Evolutionary conservation across 73 alveolate genomes (phyloP).

Genomic region (Effrenium voratum): DNA sequence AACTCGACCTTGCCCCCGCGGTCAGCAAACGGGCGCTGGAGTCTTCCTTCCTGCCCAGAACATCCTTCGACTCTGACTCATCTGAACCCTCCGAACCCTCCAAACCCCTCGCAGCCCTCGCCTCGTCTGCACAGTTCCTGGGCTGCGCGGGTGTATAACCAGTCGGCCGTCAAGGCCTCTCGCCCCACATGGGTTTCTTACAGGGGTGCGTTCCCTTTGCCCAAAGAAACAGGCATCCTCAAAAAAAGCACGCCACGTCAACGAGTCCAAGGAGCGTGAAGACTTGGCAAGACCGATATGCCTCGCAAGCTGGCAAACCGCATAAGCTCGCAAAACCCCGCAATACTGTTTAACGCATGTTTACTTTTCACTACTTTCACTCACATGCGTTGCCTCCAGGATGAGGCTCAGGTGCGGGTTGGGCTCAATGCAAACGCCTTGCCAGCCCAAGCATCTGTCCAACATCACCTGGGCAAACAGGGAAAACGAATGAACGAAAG

Average conservation of each 20-base stretch:
- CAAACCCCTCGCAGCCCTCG: too few relatives aligned
- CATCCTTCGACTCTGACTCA: too few relatives aligned
- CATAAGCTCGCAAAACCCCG: too few relatives aligned
- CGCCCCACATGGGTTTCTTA: not conserved
- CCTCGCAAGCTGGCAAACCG: too few relatives aligned
- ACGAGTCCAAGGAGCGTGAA: not conserved
- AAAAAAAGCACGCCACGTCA: not conserved
- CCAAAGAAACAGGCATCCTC: not conserved
- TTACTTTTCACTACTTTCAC: too few relatives aligned
- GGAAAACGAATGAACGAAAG: too few relatives aligned
- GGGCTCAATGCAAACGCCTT: slow-evolving; percentile 73
- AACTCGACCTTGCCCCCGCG: slow-evolving; percentile 76
- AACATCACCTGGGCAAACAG: slow-evolving; percentile 73
- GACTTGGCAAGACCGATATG: slow-evolving; percentile 78
- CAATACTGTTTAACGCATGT: too few relatives aligned
- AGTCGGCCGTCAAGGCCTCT: too few relatives aligned
- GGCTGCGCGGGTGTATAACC: too few relatives aligned
- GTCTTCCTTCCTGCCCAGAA: too few relatives aligned
- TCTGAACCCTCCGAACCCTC: too few relatives aligned
- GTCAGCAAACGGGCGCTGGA: slow-evolving; percentile 51
- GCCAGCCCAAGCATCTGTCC: slow-evolving; percentile 86
- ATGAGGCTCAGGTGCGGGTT: slow-evolving; percentile 70
- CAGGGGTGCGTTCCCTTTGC: not conserved
- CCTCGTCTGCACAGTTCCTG: too few relatives aligned
- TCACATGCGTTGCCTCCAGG: slow-evolving; percentile 50